These are phyloP conservation scores for Coemansia sp. DNA, from an alignment of 192 early-diverging fungal genomes.

Conservation along the genomic window DNA sequence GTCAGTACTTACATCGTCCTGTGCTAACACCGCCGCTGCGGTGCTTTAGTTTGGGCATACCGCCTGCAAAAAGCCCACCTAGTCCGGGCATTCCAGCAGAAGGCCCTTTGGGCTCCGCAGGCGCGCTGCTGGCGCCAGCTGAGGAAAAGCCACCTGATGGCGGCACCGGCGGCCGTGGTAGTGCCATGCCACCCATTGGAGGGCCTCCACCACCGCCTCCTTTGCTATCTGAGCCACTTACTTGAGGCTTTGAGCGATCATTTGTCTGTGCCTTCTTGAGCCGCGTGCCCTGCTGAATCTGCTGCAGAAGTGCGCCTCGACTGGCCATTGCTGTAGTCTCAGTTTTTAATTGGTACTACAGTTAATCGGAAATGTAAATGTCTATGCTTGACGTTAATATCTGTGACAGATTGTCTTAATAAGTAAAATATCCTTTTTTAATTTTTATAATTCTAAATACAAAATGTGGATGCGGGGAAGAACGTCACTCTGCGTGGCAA, in stretches of 20 bases:
- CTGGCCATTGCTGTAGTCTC: constrained; percentile 26
- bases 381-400: too few species aligned
- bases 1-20: constrained; percentile 41
- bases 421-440: too few species aligned
- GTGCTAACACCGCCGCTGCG: constrained; percentile 56
- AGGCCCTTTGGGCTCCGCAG: constrained; percentile 16
- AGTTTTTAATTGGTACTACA: too few species aligned
- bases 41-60: constrained; percentile 67
- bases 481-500: too few species aligned
- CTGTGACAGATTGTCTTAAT: too few species aligned
- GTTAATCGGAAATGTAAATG: too few species aligned
- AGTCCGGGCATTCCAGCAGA: constrained; percentile 50
- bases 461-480: too few species aligned
- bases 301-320: constrained; percentile 59
- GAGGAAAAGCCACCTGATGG: constrained; percentile 12
- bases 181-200: constrained; percentile 30
- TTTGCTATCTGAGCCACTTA: constrained; percentile 40
- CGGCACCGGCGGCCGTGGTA: constrained; percentile 33
- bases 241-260: constrained; percentile 63
- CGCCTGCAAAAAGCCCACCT: constrained; percentile 65
- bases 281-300: constrained; percentile 69
- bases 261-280: constrained; percentile 72
- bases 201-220: constrained; percentile 44
- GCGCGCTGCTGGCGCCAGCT: constrained; percentile 15
- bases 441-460: too few species aligned